These are phyloP conservation scores for Candida gorgasii DNA, from an alignment of 805 yeast species.

Conservation along the genomic window DNA sequence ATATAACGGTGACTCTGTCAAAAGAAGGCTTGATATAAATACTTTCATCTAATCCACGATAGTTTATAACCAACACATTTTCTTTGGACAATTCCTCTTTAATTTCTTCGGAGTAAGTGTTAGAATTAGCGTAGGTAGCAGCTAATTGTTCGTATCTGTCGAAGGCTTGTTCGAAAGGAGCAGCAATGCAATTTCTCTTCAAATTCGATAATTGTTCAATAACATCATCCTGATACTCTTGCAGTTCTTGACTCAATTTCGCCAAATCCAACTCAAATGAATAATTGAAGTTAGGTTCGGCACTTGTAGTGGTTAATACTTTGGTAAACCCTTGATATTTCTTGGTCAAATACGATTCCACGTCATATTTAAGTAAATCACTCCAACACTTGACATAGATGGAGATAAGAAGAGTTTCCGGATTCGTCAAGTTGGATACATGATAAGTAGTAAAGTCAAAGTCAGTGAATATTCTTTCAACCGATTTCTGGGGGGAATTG, in stretches of 20 bases:
- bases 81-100: slow-evolving; percentile 49
- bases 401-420: slow-evolving; percentile 67
- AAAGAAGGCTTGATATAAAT: slow-evolving; percentile 88
- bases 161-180: slow-evolving; percentile 89
- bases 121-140: slow-evolving; percentile 41
- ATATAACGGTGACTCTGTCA: slow-evolving; percentile 95
- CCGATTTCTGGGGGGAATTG: slow-evolving; percentile 45
- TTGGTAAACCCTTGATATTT: slow-evolving; percentile 45
- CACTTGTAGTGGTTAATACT: slow-evolving; percentile 29
- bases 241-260: slow-evolving; percentile 30
- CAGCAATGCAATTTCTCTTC: slow-evolving; percentile 86
- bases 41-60: slow-evolving; percentile 85
- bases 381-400: slow-evolving; percentile 74
- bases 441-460: slow-evolving; percentile 96
- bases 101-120: slow-evolving; percentile 45
- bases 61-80: slow-evolving; percentile 68
- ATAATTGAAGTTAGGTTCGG: slow-evolving; percentile 80
- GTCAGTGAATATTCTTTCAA: slow-evolving; percentile 90
- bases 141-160: slow-evolving; percentile 71
- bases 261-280: slow-evolving; percentile 68
- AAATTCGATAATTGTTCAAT: slow-evolving; percentile 69
- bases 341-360: slow-evolving; percentile 50
- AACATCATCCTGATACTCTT: slow-evolving; percentile 51
- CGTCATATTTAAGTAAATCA: slow-evolving; percentile 72
- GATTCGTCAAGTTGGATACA: slow-evolving; percentile 76